Base-by-base conservation (phyloP, 2,329 filamentous ascomycete species). In the Cladosporium oxysporum region DNA sequence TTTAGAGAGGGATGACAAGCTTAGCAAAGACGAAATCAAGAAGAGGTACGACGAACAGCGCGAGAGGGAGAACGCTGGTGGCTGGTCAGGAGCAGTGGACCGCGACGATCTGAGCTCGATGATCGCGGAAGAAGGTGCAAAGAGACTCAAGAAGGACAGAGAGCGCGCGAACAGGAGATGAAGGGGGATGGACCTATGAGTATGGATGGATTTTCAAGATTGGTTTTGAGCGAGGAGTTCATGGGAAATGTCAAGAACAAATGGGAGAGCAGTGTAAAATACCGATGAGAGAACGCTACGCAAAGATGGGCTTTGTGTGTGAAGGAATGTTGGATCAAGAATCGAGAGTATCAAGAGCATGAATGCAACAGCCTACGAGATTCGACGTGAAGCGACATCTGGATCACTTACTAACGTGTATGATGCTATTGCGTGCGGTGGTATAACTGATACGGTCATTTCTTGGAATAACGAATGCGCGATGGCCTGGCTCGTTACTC, bases 21-120 rank as follows among this genome's bases (percentile, higher is more conserved):
- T 98, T 73, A 90, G 86, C 79, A 96, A 94, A 78, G 93, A 97
- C 29, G 91, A 93, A 72, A 78, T 99, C 73, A 87, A 86, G 77
- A 88, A 86, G 74, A 86, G 90, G 75, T 99, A 96, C 74, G 93
- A 98, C 66, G 88, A 83, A 37, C 83, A 88, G 76, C 84, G 85
- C 73, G 84, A 87, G 74, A 83, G 90, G 82, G 76, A 87, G 79
- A 74, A 78, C 62, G 78, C 77, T 11, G 83, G 82, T 66, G 85
- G 89, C 69, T 90, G 91, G 76, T 68, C 66, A 18, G 85, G 88
- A 73, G 92, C 90, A 87, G 86, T 88, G 66, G 90, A 90, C 79
- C 91, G 96, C 76, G 94, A 98, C 72, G 94, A 97, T 76, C 80
- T 99, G 65, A 94, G 90, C 73, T 91, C 97, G 74, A 96, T 99